Evolutionary conservation across 306 rosid species (phyloP), one percentile per base, ranked within the genome.

Genomic region (Prunus campanulata): DNA sequence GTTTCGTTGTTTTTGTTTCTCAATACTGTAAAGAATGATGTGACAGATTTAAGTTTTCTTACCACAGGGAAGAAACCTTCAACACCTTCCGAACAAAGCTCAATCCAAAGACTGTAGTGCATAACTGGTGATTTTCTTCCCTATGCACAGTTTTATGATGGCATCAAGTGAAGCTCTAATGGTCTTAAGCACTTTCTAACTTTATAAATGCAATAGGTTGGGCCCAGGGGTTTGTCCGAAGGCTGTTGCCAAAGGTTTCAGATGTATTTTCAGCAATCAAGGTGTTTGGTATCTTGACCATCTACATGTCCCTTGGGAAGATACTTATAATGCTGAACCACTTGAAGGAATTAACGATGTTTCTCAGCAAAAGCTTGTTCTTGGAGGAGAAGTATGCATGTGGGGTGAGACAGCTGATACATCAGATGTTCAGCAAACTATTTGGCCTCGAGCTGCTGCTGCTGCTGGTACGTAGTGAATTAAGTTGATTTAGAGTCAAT

Each of bases 361-460:
- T 77, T 79, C 90, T 16, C 78, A 88, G 83, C 92, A 87, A 83
- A 77, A 88, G 74, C 99, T 92, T 81, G 89, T 95, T 61, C 75
- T 95, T 70, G 99, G 99, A 61, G 99, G 99, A 80, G 97, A 96
- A 87, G 97, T 89, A 77, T 95, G 99, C 85, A 90, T 95, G 99
- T 95, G 99, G 99, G 86, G 82, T 30, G 99, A 95, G 85, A 89
- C 84, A 5, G 97, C 85, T 61, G 99, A 92, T 81, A 51, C 99
- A 51, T 95, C 99, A 11, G 19, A 92, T 77, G 89, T 92, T 81
- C 97, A 87, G 79, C 93, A 90, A 81, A 95, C 99, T 19, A 92
- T 95, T 67, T 95, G 99, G 99, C 99, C 99, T 84, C 91, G 99
- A 83, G 99, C 99, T 79, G 99, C 99, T 16, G 97, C 97, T 48